These are phyloP conservation scores for Bimuria novae-zelandiae DNA, from an alignment of 2,329 filamentous ascomycete species.

Conservation along the genomic window DNA sequence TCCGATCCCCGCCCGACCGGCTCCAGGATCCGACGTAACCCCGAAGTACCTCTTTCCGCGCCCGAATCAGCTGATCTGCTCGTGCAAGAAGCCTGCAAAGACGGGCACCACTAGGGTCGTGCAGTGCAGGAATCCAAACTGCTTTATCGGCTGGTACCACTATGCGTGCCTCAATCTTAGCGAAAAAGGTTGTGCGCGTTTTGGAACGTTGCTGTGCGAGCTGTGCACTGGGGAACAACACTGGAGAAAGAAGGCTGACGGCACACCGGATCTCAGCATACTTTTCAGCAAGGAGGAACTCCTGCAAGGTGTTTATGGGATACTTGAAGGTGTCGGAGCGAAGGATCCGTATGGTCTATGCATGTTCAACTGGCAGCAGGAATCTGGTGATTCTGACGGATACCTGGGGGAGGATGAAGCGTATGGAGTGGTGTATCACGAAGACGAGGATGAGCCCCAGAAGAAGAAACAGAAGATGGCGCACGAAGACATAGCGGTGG, in stretches of 20 bases:
- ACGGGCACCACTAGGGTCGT: constrained; percentile 13
- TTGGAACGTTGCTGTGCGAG: not conserved
- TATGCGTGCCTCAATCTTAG: constrained; percentile 24
- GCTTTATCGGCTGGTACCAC: constrained; percentile 25
- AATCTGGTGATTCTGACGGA: not conserved
- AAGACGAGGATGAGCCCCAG: not conserved
- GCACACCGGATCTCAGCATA: not conserved
- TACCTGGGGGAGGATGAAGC: not conserved
- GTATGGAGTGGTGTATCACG: not conserved
- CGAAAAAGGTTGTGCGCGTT: not conserved
- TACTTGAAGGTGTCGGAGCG: not conserved
- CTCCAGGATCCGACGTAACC: not conserved
- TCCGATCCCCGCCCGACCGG: not conserved
- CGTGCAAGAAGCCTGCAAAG: constrained; percentile 19
- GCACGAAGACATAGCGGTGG: too few species aligned
- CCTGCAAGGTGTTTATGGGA: not conserved
- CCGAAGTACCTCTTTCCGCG: constrained; percentile 2
- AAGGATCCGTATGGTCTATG: not conserved
- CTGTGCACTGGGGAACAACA: not conserved
- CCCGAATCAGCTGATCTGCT: constrained; percentile 21
- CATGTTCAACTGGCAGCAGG: not conserved
- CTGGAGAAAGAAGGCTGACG: not conserved
- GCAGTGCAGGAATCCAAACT: constrained; percentile 23
- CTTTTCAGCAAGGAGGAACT: not conserved
- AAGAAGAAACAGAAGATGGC: not conserved